These are phyloP conservation scores for Rickenella mellea DNA, from an alignment of 768 basidiomycete species.

Conservation along the genomic window DNA sequence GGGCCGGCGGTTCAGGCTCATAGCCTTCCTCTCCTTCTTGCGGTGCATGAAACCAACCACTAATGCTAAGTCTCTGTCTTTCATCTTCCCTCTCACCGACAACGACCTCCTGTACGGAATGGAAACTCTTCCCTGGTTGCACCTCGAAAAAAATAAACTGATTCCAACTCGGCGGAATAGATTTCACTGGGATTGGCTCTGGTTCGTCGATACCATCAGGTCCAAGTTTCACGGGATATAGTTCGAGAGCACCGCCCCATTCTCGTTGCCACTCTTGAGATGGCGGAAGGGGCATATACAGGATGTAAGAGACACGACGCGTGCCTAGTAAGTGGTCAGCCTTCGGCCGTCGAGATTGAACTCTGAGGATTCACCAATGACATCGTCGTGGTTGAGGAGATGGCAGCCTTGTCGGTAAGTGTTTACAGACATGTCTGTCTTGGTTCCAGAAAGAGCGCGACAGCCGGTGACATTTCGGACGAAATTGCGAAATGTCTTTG, in stretches of 20 bases:
- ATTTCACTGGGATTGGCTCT: conserved; percentile 49
- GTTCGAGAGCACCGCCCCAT: conserved; percentile 91
- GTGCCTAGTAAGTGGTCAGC: conserved; percentile 35
- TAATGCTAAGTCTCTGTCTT: conserved; percentile 73
- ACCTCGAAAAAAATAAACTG: conserved; percentile 85
- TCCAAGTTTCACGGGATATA: conserved; percentile 69
- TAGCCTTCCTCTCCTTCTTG: conserved; percentile 89
- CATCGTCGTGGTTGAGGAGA: conserved; percentile 96
- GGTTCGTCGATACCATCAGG: conserved; percentile 63
- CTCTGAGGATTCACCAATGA: conserved; percentile 43
- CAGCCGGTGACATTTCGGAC: conserved; percentile 85
- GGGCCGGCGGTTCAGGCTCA: conserved; percentile 34
- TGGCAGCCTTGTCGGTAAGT: conserved; percentile 88
- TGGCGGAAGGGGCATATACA: conserved; percentile 83
- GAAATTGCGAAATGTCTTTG: conserved; percentile 69
- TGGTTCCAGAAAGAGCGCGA: conserved; percentile 80
- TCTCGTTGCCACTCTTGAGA: conserved; percentile 73
- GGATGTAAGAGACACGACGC: conserved; percentile 89
- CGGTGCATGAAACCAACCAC: conserved; percentile 95
- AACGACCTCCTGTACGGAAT: conserved; percentile 95
- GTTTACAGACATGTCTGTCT: conserved; percentile 94
- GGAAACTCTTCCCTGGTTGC: conserved; percentile 93
- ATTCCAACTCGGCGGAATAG: conserved; percentile 77
- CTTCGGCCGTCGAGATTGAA: background rate
- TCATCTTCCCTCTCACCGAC: conserved; percentile 61